Conservation (phyloP, 2,329 filamentous ascomycete genomes). For the Lojkania enalia region DNA sequence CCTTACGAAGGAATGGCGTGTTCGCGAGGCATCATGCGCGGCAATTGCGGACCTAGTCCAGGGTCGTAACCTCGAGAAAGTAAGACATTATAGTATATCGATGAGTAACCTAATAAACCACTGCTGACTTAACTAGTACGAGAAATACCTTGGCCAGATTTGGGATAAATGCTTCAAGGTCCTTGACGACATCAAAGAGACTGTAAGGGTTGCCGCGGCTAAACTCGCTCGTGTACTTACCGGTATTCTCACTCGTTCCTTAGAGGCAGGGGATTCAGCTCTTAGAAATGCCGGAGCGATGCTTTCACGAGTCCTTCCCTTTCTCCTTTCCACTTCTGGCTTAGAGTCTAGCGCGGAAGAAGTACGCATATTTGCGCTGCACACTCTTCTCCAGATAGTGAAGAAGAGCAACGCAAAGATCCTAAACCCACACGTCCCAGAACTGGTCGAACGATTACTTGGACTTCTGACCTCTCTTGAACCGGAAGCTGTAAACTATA, state of each 20-base stretch:
- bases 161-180: conserved; percentile 88
- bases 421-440: conserved; percentile 77
- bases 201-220: conserved; percentile 78
- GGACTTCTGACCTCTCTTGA: conserved; percentile 85
- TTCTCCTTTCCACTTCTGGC: conserved; percentile 84
- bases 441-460: conserved; percentile 79
- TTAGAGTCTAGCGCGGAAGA: conserved; percentile 88
- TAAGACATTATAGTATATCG: no score
- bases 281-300: conserved; percentile 72
- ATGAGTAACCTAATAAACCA: no score
- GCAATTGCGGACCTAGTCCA: conserved; percentile 88
- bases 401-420: conserved; percentile 80
- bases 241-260: conserved; percentile 79
- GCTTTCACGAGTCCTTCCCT: conserved; percentile 85
- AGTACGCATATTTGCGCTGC: conserved; percentile 77
- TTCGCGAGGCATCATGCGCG: conserved; percentile 87
- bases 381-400: conserved; percentile 83
- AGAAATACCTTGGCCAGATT: conserved; percentile 80
- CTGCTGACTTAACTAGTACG: no score
- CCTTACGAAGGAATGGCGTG: conserved; percentile 88
- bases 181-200: conserved; percentile 92
- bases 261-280: conserved; percentile 75
- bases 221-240: conserved; percentile 83
- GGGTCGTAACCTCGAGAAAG: conserved; percentile 64
- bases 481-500: conserved; percentile 85